Evolutionary conservation across 805 yeast species (phyloP).

Genomic region (Yamadazyma insecticola): DNA sequence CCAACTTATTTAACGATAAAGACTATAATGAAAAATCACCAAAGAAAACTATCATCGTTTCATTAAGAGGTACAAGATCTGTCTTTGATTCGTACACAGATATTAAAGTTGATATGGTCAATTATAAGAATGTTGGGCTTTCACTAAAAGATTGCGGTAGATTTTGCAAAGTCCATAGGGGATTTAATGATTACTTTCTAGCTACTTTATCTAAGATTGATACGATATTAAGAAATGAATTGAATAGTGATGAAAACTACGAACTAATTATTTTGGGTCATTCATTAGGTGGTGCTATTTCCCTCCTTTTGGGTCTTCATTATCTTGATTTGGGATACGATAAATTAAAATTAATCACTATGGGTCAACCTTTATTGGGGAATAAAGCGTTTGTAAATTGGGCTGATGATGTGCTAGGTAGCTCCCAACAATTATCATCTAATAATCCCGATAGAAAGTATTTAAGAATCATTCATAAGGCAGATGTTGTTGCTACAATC

Average conservation of each 20-base stretch:
- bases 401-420: constrained; percentile 31
- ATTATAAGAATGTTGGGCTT: constrained; percentile 19
- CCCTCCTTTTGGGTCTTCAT: constrained; percentile 31
- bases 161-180: constrained; percentile 36
- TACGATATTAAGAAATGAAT: constrained; percentile 16
- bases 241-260: constrained; percentile 17
- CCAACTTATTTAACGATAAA: constrained; percentile 18
- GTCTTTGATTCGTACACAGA: constrained; percentile 36
- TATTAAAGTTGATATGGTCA: constrained; percentile 31
- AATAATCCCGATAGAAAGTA: constrained; percentile 17
- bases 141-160: constrained; percentile 23
- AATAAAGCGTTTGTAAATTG: constrained; percentile 33
- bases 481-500: constrained; percentile 22
- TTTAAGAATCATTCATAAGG: constrained; percentile 21
- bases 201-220: constrained; percentile 24
- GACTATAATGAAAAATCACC: constrained; percentile 4
- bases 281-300: constrained; percentile 41
- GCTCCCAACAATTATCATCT: constrained; percentile 16
- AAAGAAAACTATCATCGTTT: constrained; percentile 26
- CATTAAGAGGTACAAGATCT: constrained; percentile 42
- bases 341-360: constrained; percentile 28
- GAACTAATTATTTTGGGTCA: constrained; percentile 25
- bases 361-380: constrained; percentile 44
- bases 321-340: constrained; percentile 30
- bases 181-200: constrained; percentile 27